Evolutionary conservation across 305 asterid genomes (phyloP).

Genomic region (Fraxinus platypoda): DNA sequence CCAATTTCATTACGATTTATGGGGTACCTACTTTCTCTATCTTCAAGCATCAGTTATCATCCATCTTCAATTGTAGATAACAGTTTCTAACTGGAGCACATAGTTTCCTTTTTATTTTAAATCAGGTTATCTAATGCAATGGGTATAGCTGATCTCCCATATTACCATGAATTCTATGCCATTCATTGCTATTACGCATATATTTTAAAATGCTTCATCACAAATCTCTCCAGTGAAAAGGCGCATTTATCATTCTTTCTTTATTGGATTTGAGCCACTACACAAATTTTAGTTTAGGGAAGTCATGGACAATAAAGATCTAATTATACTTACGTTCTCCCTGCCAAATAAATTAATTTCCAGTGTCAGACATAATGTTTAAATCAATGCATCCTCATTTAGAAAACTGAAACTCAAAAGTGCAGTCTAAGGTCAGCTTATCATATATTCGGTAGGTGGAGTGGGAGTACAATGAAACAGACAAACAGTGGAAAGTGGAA

Average conservation of each 20-base stretch:
- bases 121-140: not conserved
- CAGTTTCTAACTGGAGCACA: not conserved
- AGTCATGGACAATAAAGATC: not conserved
- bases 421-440: not conserved
- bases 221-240: not conserved
- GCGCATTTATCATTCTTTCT: not conserved
- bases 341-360: not conserved
- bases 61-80: not conserved
- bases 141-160: not conserved
- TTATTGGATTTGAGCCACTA: not conserved
- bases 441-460: not conserved
- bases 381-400: not conserved
- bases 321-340: not conserved
- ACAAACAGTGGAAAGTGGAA: conserved; percentile 9
- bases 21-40: not conserved
- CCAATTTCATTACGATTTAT: not conserved
- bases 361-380: not conserved
- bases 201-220: not conserved
- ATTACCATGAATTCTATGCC: not conserved
- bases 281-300: not conserved
- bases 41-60: not conserved
- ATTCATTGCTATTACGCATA: not conserved
- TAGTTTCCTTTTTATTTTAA: not conserved
- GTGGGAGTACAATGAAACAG: not conserved
- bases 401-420: not conserved